Evolutionary conservation across 2,329 filamentous ascomycete genomes (phyloP).

Genomic region (Cytospora chrysosperma): DNA sequence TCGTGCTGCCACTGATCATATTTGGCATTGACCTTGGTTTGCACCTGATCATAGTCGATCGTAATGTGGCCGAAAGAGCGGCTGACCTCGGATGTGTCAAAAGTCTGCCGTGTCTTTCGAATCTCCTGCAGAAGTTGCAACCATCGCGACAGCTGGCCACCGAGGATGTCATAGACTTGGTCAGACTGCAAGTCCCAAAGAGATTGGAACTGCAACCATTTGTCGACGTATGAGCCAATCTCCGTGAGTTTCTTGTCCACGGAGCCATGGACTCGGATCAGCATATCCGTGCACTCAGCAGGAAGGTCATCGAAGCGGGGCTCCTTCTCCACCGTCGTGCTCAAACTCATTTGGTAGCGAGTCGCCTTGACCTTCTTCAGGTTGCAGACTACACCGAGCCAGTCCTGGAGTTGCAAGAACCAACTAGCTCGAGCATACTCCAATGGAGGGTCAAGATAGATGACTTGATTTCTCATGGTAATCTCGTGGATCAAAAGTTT

Average conservation of each 20-base stretch:
- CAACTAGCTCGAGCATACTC: conserved; percentile 91
- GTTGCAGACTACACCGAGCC: conserved; percentile 91
- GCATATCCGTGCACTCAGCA: conserved; percentile 73
- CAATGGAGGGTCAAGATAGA: conserved; percentile 91
- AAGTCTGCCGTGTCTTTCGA: conserved; percentile 89
- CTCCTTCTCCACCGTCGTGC: conserved; percentile 63
- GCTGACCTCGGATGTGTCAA: conserved; percentile 94
- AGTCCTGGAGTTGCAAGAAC: conserved; percentile 88
- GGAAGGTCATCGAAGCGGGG: conserved; percentile 82
- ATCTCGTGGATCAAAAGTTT: conserved; percentile 82
- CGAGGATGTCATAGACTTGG: conserved; percentile 88
- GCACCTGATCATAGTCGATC: conserved; percentile 97
- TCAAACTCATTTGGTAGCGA: conserved; percentile 85
- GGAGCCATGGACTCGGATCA: conserved; percentile 77
- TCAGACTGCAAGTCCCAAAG: conserved; percentile 97
- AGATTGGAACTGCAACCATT: conserved; percentile 98
- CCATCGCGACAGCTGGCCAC: conserved; percentile 90
- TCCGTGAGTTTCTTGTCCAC: conserved; percentile 80
- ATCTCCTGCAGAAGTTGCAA: conserved; percentile 96
- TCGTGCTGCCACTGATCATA: conserved; percentile 99
- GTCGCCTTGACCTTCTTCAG: conserved; percentile 92
- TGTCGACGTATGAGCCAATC: conserved; percentile 85
- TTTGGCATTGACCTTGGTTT: conserved; percentile 97
- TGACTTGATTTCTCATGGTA: conserved; percentile 96
- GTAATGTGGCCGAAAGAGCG: conserved; percentile 90